Evolutionary conservation across 306 rosid species (phyloP), one percentile per base, ranked within the genome.

Genomic region (Cucurbita ficifolia): DNA sequence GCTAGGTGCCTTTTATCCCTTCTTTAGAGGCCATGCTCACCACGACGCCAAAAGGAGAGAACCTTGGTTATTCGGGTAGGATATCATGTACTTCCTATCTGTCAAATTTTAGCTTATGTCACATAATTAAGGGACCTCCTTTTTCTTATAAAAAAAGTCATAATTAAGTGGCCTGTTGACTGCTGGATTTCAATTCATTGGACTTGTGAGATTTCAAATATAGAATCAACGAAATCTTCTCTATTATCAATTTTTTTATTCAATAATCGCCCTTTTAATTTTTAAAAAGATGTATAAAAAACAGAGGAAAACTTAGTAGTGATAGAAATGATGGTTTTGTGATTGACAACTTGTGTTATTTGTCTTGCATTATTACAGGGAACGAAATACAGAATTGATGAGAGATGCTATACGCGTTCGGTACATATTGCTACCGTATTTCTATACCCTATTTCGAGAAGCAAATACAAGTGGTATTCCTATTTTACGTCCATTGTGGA

Each of bases 51-150:
- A 83, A 83, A 89, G 99, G 81, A 88, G 99, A 74, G 99, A 94
- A 74, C 99, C 99, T 36, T 94, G 99, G 99, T 76, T 94, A 61
- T 94, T 91, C 77, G 99, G 99, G 97, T 94, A 91, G 81, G 90
- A 73, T 21, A 21, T 80, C 72, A 79, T 69, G 57, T 73, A 58
- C 48, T 78, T 45, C 50, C 14, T 54, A 42, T 16, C 9, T 58
- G 45, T 35, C 69, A 59, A 21, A 12, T 29, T 29, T 29, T 29
- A 29, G 33, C 33, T 29, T 29, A 29, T 29, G 4, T 29, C 33
- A 14, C 19, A 21, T 68, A 22, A 68, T 46, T 24, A 22, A 45
- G 56, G 14, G 19, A 29, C 33, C 33, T 29, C 33, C 33, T 29
- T 29, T 29, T 29, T 29, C 33, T 2, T 29, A 29, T 29, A 29